Base-by-base conservation (phyloP, 2,329 filamentous ascomycete genomes). In the Hypoxylon sp. region DNA sequence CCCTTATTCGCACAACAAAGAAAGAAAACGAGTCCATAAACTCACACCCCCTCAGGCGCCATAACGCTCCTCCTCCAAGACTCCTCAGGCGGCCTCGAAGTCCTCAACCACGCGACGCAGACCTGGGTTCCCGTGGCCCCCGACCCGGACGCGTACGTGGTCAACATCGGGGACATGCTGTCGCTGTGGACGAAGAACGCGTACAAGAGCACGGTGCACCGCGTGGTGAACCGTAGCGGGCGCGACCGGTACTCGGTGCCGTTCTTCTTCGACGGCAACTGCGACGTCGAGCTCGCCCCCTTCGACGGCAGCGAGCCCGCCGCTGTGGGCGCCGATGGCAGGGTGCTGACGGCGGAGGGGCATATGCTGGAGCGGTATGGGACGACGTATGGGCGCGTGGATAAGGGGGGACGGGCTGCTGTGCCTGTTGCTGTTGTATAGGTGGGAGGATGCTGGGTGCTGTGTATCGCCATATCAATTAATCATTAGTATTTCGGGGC, bases 301-400 rank as follows among this genome's bases (percentile, higher is more conserved):
- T 71, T 80, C 15, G 78, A 79, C 52, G 76, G 75, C 13, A 76
- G 75, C 54, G 67, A 65, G 58, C 74, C 73, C 5, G 53, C 64
- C 13, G 74, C 63, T 13, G 73, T 48, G 5, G 55, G 46, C 3
- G 21, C 11, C 4, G 63, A 67, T 7, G 73, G 72, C 1, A 67
- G 56, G 44, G 68, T 71, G 10, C 31, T 76, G 19, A 80, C 77
- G 6, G 75, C 74, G 0, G 77, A 78, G 61, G 74, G 77, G 58
- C 76, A 80, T 53, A 77, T 80, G 77, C 65, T 80, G 19, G 72
- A 76, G 59, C 61, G 77, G 13, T 72, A 78, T 39, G 75, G 74
- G 2, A 73, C 72, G 10, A 76, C 75, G 8, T 79, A 76, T 64
- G 72, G 70, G 17, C 52, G 65, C 19, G 72, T 61, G n/a, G 62